Percentiles rank a stretch among this genome's conserved stretches.
Conservation (phyloP, 1,284 basidiomycete genomes). For the Schizopora paradoxa region DNA sequence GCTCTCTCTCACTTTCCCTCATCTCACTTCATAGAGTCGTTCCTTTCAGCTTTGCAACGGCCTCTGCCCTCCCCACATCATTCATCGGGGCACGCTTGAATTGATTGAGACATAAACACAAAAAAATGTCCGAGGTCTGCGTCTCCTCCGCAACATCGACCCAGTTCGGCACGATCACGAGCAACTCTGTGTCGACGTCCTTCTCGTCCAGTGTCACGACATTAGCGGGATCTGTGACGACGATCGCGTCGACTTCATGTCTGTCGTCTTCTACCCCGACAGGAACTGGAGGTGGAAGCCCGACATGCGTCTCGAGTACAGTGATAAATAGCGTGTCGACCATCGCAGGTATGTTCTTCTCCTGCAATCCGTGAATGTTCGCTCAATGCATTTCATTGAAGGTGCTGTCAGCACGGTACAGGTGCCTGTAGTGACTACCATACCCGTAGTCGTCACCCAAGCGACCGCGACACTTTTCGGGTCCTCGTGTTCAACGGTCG, state of each 20-base stretch:
- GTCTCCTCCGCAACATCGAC: slow-evolving; percentile 33
- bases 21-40: too few species aligned
- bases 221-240: slow-evolving; percentile 25
- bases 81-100: too few species aligned
- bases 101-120: not conserved
- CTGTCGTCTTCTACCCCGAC: slow-evolving; percentile 25
- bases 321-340: slow-evolving; percentile 27
- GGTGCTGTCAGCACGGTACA: slow-evolving; percentile 30
- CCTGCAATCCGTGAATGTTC: not conserved
- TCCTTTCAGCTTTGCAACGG: too few species aligned
- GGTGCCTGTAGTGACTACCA: slow-evolving; percentile 32
- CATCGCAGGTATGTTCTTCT: slow-evolving; percentile 28
- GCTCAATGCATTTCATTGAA: slow-evolving; percentile 15
- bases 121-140: slow-evolving; percentile 29
- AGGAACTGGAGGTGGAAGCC: not conserved
- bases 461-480: slow-evolving; percentile 38
- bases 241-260: slow-evolving; percentile 29
- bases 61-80: too few species aligned
- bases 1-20: too few species aligned
- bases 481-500: slow-evolving; percentile 25
- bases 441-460: slow-evolving; percentile 26
- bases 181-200: slow-evolving; percentile 31
- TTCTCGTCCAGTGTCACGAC: slow-evolving; percentile 28
- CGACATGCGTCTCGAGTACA: slow-evolving; percentile 24
- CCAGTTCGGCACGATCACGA: slow-evolving; percentile 31